Conservation (phyloP, 768 basidiomycete species). For the Dentipellis fragilis region DNA sequence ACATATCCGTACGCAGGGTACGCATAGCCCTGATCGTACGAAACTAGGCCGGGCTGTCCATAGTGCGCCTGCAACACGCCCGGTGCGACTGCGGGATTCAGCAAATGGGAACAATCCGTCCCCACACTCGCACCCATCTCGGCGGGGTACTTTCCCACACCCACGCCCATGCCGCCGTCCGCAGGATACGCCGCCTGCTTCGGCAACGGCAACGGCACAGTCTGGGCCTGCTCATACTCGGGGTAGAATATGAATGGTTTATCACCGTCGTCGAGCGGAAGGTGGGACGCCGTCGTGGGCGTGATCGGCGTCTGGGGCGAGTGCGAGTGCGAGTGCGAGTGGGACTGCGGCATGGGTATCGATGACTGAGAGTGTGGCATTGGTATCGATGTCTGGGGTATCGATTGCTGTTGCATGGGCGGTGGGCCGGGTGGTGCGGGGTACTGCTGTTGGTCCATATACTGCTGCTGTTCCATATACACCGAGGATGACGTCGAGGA, state of each 20-base stretch:
- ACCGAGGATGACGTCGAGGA: neutral
- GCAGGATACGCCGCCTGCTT: neutral
- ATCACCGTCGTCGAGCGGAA: slow-evolving; percentile 10
- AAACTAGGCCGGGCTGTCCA: too few relatives aligned
- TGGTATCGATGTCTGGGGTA: neutral
- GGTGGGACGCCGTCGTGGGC: neutral
- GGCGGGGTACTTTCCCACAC: neutral
- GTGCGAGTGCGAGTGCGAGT: slow-evolving; percentile 5
- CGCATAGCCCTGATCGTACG: neutral
- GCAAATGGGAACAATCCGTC: slow-evolving; percentile 8
- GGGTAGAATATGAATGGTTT: slow-evolving; percentile 15
- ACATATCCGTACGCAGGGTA: neutral
- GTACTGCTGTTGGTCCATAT: neutral
- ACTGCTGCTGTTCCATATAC: neutral
- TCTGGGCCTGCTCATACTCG: slow-evolving; percentile 9
- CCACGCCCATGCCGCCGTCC: neutral
- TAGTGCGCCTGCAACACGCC: slow-evolving; percentile 2
- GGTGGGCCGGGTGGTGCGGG: neutral
- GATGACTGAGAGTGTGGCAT: neutral
- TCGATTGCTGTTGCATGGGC: neutral
- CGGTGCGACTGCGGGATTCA: slow-evolving; percentile 5
- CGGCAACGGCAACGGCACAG: neutral
- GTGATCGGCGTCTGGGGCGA: slow-evolving; percentile 1
- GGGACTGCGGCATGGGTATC: slow-evolving; percentile 7
- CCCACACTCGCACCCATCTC: slow-evolving; percentile 3